Conservation (phyloP, 257 asterid genomes). For the Primulina tabacum region DNA sequence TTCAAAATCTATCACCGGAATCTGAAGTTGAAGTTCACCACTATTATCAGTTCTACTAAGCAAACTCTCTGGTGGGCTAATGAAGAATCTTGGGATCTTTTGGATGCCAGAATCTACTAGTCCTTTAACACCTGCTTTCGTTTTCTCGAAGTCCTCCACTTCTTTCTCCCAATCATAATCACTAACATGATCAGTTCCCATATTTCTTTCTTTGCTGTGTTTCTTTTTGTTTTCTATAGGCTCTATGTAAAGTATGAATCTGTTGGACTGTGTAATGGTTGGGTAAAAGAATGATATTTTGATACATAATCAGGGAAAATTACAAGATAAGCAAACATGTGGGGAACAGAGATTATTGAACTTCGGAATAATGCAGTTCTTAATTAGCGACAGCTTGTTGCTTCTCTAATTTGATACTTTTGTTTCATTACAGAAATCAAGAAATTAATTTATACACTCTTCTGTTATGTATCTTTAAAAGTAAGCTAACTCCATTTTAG, state of each 20-base stretch:
- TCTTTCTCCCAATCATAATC: constrained; percentile 50
- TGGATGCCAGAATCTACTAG: constrained; percentile 57
- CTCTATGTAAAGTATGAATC: background rate
- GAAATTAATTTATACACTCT: background rate
- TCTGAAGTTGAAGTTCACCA: constrained; percentile 22
- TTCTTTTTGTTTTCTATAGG: background rate
- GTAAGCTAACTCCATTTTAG: background rate
- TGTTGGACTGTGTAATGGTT: background rate
- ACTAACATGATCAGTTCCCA: constrained; percentile 27
- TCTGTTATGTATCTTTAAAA: too few relatives aligned
- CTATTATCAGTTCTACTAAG: background rate
- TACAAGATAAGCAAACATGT: constrained; percentile 33
- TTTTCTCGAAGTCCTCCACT: constrained; percentile 47
- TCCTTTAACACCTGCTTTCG: constrained; percentile 70
- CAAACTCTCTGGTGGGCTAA: constrained; percentile 27
- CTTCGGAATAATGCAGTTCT: constrained; percentile 23
- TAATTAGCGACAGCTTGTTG: constrained; percentile 41
- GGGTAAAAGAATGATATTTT: background rate
- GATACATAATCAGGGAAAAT: background rate
- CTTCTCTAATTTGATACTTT: background rate
- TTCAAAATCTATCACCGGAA: constrained; percentile 50
- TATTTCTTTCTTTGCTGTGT: constrained; percentile 14
- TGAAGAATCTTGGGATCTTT: constrained; percentile 54
- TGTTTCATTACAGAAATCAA: background rate
- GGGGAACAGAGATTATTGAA: constrained; percentile 26